Percentiles rank a stretch among this genome's conserved stretches.
Evolutionary conservation across 768 basidiomycete genomes (phyloP).

Genomic region (Russula brevipes): DNA sequence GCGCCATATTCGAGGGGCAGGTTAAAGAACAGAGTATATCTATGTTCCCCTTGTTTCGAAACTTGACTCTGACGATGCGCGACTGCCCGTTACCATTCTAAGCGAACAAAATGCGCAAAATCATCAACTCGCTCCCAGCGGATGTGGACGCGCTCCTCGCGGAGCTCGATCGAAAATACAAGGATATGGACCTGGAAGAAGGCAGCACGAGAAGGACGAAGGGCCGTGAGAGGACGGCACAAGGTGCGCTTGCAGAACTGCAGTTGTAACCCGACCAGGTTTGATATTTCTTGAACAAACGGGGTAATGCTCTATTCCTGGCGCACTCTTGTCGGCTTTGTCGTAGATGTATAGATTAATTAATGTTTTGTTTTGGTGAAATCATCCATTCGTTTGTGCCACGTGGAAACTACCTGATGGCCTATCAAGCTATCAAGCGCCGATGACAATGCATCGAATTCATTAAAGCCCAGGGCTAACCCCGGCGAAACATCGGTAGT

Average conservation of each 20-base stretch:
- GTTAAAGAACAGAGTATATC: constrained; percentile 15
- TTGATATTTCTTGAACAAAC: background rate
- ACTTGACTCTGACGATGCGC: background rate
- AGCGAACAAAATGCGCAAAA: constrained; percentile 19
- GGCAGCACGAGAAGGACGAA: background rate
- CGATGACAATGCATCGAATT: no score
- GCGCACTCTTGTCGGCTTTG: background rate
- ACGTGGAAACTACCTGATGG: no score
- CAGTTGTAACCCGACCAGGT: background rate
- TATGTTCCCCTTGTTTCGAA: background rate
- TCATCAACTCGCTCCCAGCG: constrained; percentile 1
- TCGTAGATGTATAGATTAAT: background rate
- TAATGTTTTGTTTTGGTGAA: no score
- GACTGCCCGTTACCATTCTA: no score
- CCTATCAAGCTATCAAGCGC: no score
- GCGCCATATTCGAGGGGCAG: background rate
- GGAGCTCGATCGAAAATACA: constrained; percentile 3
- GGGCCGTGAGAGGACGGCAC: constrained; percentile 8
- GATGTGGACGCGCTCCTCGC: constrained; percentile 7
- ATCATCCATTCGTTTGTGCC: no score
- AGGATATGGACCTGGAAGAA: background rate
- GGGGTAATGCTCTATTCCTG: background rate
- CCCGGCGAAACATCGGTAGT: no score
- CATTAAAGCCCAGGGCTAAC: no score
- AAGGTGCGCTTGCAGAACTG: constrained; percentile 14